phyloP scores from a whole-genome alignment of 2,329 filamentous ascomycete genomes.

The Arthrobotrys entomopaga region DNA sequence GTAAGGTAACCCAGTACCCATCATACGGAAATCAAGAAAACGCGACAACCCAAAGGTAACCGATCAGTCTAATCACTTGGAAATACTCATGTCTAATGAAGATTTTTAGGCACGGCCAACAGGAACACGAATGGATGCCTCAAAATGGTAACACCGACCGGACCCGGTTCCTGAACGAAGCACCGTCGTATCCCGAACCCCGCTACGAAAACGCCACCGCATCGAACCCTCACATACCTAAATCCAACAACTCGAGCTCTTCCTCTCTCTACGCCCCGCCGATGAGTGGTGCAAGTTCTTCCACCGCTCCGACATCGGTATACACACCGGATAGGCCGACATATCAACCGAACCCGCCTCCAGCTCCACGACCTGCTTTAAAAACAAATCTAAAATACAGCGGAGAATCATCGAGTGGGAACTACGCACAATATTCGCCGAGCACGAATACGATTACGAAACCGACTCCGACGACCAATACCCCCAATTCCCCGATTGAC shows the following conservation, averaged over 20 bases:
- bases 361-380: not conserved
- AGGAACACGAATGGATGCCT: constrained; percentile 36
- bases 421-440: too few species aligned
- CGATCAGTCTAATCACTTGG: not conserved
- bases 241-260: constrained; percentile 32
- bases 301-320: constrained; percentile 26
- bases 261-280: constrained; percentile 35
- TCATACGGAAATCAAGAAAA: constrained; percentile 19
- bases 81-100: not conserved
- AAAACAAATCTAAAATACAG: not conserved
- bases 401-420: not conserved
- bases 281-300: not conserved
- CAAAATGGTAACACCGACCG: not conserved
- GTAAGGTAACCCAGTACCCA: constrained; percentile 4
- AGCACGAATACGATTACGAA: too few species aligned
- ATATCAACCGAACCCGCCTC: not conserved
- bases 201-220: constrained; percentile 26
- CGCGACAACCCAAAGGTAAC: constrained; percentile 27
- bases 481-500: not conserved
- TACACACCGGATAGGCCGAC: constrained; percentile 24
- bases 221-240: not conserved
- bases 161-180: constrained; percentile 15
- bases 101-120: constrained; percentile 3
- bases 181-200: constrained; percentile 1
- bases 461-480: not conserved